Evolutionary conservation across 2,329 filamentous ascomycete species (phyloP), one percentile per base, ranked within the genome.

Genomic region (Penicillium sp.): DNA sequence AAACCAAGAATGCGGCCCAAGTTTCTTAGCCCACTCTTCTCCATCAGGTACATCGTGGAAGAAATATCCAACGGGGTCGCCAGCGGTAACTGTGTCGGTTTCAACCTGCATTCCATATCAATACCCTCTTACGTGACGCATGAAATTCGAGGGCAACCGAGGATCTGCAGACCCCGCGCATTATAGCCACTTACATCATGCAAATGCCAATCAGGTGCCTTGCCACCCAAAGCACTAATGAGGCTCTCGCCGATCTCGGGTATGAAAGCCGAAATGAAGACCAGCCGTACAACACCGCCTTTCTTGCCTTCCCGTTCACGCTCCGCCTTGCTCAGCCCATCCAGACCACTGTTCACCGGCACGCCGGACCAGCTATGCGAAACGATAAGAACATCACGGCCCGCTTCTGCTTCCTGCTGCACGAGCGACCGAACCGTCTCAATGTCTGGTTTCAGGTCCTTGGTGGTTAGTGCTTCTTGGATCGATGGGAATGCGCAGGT

Each of bases 351-450:
- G 60, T 64, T 75, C 19, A 73, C 73, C 0, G 73, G 73, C 9
- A 75, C 53, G 3, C 72, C 71, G 6, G 72, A 67, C 69, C 74
- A 75, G 56, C 73, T 75, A 62, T 75, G 73, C 26, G 64, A 60
- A 6, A 75, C 52, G 3, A 75, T 45, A 16, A 74, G 57, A 6
- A 75, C 63, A 8, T 73, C 65, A n/a, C 61, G 58, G 0, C 75
- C 74, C 1, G 66, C 62, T 1, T 68, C 55, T 3, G 59, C 63
- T 11, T 68, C 74, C 0, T 63, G 55, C n/a, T 68, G 63, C 7
- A 77, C 60, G 0, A 75, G 56, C 1, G 63, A 58, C 2, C 68
- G 64, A 14, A 77, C 65, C 29, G 73, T 71, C 0, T 67, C 53
- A 13, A 74, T 74, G 21, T 72, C 70, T 0, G 69, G 69, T 13